Evolutionary conservation across 2,329 filamentous ascomycete species (phyloP).

Genomic region (Aspergillus sergii): DNA sequence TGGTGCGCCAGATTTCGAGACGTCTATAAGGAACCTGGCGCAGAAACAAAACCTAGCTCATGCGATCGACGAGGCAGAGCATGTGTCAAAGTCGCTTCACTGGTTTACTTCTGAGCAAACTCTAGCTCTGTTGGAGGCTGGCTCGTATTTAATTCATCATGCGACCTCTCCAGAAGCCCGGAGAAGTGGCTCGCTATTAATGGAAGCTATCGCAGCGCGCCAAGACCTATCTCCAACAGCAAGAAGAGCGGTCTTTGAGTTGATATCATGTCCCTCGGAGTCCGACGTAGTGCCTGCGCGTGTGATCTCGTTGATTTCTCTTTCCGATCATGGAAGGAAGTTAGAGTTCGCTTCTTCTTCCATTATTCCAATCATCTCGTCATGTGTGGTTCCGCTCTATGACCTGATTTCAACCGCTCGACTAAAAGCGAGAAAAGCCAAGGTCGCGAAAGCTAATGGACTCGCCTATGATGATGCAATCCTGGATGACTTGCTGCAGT

Average conservation of each 20-base stretch:
- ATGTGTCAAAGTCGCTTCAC: constrained; percentile 34
- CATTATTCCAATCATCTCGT: constrained; percentile 42
- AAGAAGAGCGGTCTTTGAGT: constrained; percentile 38
- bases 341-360: constrained; percentile 43
- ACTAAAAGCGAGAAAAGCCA: constrained; percentile 41
- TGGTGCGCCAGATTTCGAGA: constrained; percentile 41
- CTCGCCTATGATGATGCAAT: constrained; percentile 37
- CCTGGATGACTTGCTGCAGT: constrained; percentile 44
- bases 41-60: constrained; percentile 38
- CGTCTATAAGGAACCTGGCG: constrained; percentile 36
- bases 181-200: constrained; percentile 36
- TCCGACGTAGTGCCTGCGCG: constrained; percentile 42
- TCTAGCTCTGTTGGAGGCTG: constrained; percentile 43
- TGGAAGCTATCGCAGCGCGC: constrained; percentile 41
- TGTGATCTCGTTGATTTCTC: constrained; percentile 41
- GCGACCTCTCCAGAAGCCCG: constrained; percentile 39
- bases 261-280: constrained; percentile 36
- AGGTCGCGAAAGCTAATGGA: constrained; percentile 34
- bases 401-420: constrained; percentile 38
- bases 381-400: constrained; percentile 44
- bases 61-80: constrained; percentile 43
- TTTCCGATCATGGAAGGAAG: constrained; percentile 48
- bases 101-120: constrained; percentile 45
- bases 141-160: constrained; percentile 40
- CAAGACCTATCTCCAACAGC: constrained; percentile 42